Evolutionary conservation across 495 filamentous ascomycete species (phyloP).

Genomic region (Rhizodiscina lignyota): DNA sequence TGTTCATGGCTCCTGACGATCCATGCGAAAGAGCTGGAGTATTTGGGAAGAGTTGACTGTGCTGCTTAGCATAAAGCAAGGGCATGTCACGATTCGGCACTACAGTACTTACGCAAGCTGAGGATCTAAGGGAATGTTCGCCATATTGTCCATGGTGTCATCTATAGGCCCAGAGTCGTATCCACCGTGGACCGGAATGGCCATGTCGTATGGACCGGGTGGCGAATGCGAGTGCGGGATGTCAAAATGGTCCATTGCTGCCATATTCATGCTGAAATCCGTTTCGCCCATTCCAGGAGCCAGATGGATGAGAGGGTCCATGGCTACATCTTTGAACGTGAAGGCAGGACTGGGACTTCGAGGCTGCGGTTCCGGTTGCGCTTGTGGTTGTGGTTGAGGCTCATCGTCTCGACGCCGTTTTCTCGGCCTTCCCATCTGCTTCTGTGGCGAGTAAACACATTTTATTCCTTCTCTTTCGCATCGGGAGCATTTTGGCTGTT

Average conservation of each 20-base stretch:
- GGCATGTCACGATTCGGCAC: background rate
- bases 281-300: background rate
- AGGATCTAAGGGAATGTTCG: no score
- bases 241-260: background rate
- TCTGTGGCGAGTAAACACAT: conserved; percentile 22
- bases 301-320: no score
- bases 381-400: background rate
- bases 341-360: background rate
- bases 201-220: no score
- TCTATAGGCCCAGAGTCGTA: no score
- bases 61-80: no score
- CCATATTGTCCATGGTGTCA: no score
- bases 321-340: background rate
- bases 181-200: no score
- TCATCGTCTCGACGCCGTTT: conserved; percentile 15
- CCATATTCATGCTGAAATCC: background rate
- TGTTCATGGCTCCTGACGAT: background rate
- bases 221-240: no score
- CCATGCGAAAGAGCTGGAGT: background rate
- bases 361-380: background rate
- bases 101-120: no score
- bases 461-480: conserved; percentile 15
- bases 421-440: conserved; percentile 20
- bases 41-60: background rate
- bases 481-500: conserved; percentile 12